Conservation (phyloP, 192 early-diverging fungal genomes). For the Cetraspora pellucida region DNA sequence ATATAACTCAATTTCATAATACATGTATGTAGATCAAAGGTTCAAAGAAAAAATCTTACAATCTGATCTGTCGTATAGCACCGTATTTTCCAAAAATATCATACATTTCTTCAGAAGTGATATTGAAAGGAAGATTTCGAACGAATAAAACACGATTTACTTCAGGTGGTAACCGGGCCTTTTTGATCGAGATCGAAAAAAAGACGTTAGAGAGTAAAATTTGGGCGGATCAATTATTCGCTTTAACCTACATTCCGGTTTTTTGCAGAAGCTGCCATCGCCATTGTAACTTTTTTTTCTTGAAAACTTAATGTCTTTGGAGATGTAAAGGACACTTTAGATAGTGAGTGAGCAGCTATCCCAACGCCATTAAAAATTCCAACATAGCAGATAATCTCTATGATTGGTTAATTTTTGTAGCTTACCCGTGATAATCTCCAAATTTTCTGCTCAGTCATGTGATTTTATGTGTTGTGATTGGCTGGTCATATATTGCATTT, state of each 20-base stretch:
- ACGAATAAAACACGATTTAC: slow-evolving; percentile 95
- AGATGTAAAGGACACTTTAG: no score
- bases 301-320: neutral
- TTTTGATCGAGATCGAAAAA: neutral
- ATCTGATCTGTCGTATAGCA: slow-evolving; percentile 89
- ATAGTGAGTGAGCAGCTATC: no score
- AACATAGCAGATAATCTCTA: no score
- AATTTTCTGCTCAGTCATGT: no score
- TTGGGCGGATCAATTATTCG: neutral
- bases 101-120: slow-evolving; percentile 95
- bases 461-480: no score
- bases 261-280: slow-evolving; percentile 31
- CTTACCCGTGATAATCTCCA: no score
- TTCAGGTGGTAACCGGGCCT: slow-evolving; percentile 84
- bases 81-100: slow-evolving; percentile 98
- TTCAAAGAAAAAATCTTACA: slow-evolving; percentile 40
- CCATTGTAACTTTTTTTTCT: slow-evolving; percentile 17
- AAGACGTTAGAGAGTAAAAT: neutral
- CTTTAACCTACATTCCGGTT: slow-evolving; percentile 27
- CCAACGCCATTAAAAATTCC: no score
- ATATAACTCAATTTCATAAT: neutral
- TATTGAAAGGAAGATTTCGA: slow-evolving; percentile 94
- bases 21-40: neutral
- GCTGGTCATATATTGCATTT: no score
- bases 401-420: no score